These are phyloP conservation scores for Pulveroboletus sp. DNA, from an alignment of 768 basidiomycete species.

Conservation along the genomic window DNA sequence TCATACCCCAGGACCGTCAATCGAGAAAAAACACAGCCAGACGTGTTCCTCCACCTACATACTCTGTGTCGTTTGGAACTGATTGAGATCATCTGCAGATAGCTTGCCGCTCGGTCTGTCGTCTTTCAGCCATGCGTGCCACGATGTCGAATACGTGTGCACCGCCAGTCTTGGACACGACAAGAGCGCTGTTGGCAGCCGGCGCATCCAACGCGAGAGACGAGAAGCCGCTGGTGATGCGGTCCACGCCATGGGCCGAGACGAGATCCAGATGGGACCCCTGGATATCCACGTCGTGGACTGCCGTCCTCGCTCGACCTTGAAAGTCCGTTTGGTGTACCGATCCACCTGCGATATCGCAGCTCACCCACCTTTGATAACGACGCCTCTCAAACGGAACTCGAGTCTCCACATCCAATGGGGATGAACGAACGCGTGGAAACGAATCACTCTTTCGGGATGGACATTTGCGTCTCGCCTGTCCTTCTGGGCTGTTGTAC, in stretches of 20 bases:
- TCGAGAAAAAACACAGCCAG: slow-evolving; percentile 49
- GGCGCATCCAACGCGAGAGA: slow-evolving; percentile 8
- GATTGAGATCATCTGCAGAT: slow-evolving; percentile 23
- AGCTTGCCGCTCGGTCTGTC: slow-evolving; percentile 25
- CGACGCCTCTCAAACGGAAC: slow-evolving; percentile 56
- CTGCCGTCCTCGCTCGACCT: slow-evolving; percentile 25
- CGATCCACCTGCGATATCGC: not conserved
- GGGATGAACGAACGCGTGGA: slow-evolving; percentile 62
- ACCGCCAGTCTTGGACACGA: slow-evolving; percentile 1
- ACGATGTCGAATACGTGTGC: slow-evolving; percentile 44
- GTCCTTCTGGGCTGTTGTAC: slow-evolving; percentile 21
- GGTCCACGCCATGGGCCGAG: not conserved
- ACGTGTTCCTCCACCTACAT: slow-evolving; percentile 60
- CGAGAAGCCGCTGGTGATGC: slow-evolving; percentile 1
- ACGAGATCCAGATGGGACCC: slow-evolving; percentile 20
- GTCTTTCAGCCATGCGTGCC: slow-evolving; percentile 49
- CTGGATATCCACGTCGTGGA: slow-evolving; percentile 34
- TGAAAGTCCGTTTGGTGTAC: not conserved
- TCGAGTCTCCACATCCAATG: slow-evolving; percentile 56
- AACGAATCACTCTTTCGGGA: slow-evolving; percentile 53
- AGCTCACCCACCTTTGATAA: slow-evolving; percentile 50
- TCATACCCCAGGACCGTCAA: slow-evolving; percentile 57
- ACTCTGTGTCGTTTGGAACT: slow-evolving; percentile 38
- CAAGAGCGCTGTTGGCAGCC: not conserved
- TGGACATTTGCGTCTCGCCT: slow-evolving; percentile 21